Evolutionary conservation across 306 rosid species (phyloP).

Genomic region (barrel medic (Medicago truncatula)): DNA sequence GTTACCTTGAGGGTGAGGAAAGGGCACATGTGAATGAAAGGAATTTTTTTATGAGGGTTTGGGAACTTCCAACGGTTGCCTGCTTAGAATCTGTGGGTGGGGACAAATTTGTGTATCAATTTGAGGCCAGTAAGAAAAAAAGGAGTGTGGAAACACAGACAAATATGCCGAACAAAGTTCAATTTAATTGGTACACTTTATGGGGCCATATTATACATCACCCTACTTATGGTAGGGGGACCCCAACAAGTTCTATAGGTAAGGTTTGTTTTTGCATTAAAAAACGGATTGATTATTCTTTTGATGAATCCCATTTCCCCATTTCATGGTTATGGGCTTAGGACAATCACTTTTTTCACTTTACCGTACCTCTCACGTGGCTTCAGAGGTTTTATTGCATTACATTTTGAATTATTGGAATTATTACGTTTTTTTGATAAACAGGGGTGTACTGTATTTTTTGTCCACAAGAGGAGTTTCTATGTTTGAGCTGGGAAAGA

Average conservation of each 20-base stretch:
- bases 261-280: not conserved
- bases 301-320: not conserved
- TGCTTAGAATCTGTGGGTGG: conserved; percentile 3
- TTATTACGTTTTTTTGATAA: not conserved
- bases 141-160: conserved; percentile 1
- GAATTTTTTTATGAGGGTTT: not conserved
- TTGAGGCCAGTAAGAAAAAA: not conserved
- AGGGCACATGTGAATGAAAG: not conserved
- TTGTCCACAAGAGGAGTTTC: not conserved
- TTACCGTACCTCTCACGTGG: conserved; percentile 39
- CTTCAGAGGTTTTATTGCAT: not conserved
- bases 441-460: not conserved
- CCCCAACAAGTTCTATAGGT: not conserved
- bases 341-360: not conserved
- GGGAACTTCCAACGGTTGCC: conserved; percentile 23
- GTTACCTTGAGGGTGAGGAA: not conserved
- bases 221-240: conserved; percentile 14
- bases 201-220: not conserved
- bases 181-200: conserved; percentile 33
- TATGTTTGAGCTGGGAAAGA: not conserved
- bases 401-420: not conserved
- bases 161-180: not conserved
- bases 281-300: not conserved
- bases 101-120: conserved; percentile 16
- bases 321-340: no score